These are phyloP conservation scores for Zymoseptoria crescenta DNA, from an alignment of 2,329 filamentous ascomycete genomes.

Conservation along the genomic window DNA sequence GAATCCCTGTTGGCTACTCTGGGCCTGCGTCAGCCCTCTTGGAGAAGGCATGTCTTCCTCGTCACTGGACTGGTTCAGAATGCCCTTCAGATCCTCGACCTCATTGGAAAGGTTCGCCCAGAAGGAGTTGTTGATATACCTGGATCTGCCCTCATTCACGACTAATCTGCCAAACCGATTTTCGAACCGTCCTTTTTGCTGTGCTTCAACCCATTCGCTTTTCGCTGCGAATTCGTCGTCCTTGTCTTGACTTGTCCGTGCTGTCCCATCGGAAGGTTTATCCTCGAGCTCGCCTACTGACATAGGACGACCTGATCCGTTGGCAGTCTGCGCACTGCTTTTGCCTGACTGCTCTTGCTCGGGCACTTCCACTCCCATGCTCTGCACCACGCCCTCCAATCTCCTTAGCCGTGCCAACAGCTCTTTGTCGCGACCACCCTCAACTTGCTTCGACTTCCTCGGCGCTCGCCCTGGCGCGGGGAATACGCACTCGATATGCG, in stretches of 20 bases:
- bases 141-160: constrained; percentile 59
- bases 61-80: constrained; percentile 53
- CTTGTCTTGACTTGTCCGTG: not conserved
- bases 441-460: constrained; percentile 58
- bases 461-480: constrained; percentile 67
- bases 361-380: constrained; percentile 42
- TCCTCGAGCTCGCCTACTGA: not conserved
- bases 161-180: constrained; percentile 60
- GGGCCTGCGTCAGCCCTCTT: constrained; percentile 20
- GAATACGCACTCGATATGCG: constrained; percentile 64
- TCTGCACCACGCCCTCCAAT: constrained; percentile 66
- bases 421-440: constrained; percentile 51
- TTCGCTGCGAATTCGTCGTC: constrained; percentile 16
- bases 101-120: constrained; percentile 69
- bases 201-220: constrained; percentile 22
- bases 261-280: not conserved
- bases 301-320: not conserved
- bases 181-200: constrained; percentile 25
- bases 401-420: constrained; percentile 64
- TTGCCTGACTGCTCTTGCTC: constrained; percentile 10
- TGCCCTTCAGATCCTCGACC: constrained; percentile 55
- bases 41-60: constrained; percentile 48
- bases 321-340: not conserved
- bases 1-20: constrained; percentile 59
- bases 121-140: constrained; percentile 70